Base-by-base conservation (phyloP, 305 asterid species). In the Fraxinus sp. region DNA sequence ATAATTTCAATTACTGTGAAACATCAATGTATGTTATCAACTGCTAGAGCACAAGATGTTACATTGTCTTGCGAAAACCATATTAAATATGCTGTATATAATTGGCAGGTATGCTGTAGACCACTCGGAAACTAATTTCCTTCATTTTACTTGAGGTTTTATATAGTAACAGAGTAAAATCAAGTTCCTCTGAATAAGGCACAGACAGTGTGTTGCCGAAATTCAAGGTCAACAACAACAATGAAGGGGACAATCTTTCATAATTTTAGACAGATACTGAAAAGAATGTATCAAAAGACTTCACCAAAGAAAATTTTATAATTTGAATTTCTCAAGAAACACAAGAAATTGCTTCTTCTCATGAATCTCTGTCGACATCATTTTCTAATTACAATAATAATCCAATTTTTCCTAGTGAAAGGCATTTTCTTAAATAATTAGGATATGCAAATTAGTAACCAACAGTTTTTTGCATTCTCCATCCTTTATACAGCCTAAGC, bases 381-480 rank as follows among this genome's bases (percentile, higher is more conserved):
- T 71, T 71, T 32, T 71, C 11, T 32, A 32, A 14, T 14, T 13
- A 71, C 44, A 16, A 71, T 71, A 70, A 71, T 30, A 13, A 32
- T 71, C 76, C 41, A 71, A 0, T 30, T 71, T 71, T 71, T 72
- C 76, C 44, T 10, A 68, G 20, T 32, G 26, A 14, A 33, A 33
- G 76, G 76, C 44, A 32, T 72, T 72, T 72, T 71, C 26, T 72
- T 72, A 14, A 72, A 72, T 16, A 72, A 72, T 72, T 32, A 72
- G 46, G 76, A 72, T 7, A 6, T n/a, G 76, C 33, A 14, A 72
- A 6, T 72, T 33, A 72, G 76, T 35, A 72, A 32, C 46, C 46
- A 16, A 32, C 7, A 7, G 22, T 20, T 32, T 72, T 71, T 14
- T 33, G 44, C 16, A n/a, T 72, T 72, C 76, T 35, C 44, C 76